Base-by-base conservation (phyloP, 331 rosid species). In the Quercus tomentella region DNA sequence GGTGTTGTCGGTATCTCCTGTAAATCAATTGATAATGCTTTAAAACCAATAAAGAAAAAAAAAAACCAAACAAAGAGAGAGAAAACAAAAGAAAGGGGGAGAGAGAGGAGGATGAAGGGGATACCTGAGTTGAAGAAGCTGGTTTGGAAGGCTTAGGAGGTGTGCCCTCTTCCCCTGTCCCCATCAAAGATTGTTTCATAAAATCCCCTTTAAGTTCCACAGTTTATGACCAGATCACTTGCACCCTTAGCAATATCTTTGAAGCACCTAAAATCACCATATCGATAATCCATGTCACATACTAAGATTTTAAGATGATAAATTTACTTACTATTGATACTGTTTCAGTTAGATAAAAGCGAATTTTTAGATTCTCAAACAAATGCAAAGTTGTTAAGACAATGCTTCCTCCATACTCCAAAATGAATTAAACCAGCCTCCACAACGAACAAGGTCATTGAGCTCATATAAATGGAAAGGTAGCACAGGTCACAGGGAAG, bases 131-230 rank as follows among this genome's bases (percentile, higher is more conserved):
- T 57, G 93, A 75, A 35, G 93, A 63, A 70, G 89, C 76, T 60
- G 86, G 84, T 83, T 91, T 95, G 68, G 96, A 82, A 81, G 94
- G 76, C 81, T 92, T 95, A 71, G 98, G 73, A 77, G 92, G 70
- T 21, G 97, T 75, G 82, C 86, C 89, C 83, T 95, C 97, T 90
- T 92, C 97, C 89, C 97, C 88, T 30, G 97, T 90, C 79, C 97
- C 97, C 97, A 95, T 95, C 41, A 33, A 33, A 37, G 79, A 83
- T 71, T 73, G 51, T 70, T 71, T 82, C 62, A 75, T 61, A 49
- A 82, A 79, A 72, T 43, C 33, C 55, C 79, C 74, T 63, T 76
- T 76, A 25, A 72, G 65, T 60, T 70, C 82, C 62, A 73, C 70
- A 56, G 26, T 80, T 73, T 76, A 57, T 60, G 72, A 80, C 79